Conservation (phyloP, 257 asterid genomes). For the Lithospermum erythrorhizon region DNA sequence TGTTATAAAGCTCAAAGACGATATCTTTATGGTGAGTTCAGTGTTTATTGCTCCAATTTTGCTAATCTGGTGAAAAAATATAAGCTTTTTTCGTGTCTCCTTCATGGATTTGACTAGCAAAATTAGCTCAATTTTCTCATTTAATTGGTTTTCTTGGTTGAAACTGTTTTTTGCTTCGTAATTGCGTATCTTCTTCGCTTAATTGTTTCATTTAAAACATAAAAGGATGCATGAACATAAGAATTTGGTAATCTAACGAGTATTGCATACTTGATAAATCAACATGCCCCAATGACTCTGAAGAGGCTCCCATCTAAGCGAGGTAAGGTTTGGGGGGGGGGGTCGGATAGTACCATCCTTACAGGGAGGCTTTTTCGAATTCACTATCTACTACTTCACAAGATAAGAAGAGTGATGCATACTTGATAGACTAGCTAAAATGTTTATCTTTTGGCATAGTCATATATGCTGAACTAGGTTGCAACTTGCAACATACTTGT, state of each 20-base stretch:
- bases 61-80: neutral
- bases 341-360: too few species aligned
- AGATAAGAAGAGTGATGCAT: too few species aligned
- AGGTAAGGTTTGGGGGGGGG: too few species aligned
- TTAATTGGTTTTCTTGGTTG: neutral
- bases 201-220: neutral
- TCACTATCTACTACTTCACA: too few species aligned
- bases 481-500: neutral
- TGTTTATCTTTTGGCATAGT: too few species aligned
- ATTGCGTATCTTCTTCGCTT: neutral
- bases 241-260: neutral
- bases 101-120: neutral
- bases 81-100: too few species aligned
- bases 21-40: neutral
- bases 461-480: too few species aligned
- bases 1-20: neutral
- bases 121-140: neutral
- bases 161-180: neutral
- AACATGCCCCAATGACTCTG: too few species aligned
- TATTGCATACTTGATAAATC: too few species aligned
- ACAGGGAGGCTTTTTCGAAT: too few species aligned
- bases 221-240: slow-evolving; percentile 1
- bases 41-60: neutral
- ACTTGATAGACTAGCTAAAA: neutral
- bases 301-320: too few species aligned